Evolutionary conservation across 352 stramenopile species (phyloP), one percentile per base, ranked within the genome.

Genomic region (Globisporangium camurandrum): DNA sequence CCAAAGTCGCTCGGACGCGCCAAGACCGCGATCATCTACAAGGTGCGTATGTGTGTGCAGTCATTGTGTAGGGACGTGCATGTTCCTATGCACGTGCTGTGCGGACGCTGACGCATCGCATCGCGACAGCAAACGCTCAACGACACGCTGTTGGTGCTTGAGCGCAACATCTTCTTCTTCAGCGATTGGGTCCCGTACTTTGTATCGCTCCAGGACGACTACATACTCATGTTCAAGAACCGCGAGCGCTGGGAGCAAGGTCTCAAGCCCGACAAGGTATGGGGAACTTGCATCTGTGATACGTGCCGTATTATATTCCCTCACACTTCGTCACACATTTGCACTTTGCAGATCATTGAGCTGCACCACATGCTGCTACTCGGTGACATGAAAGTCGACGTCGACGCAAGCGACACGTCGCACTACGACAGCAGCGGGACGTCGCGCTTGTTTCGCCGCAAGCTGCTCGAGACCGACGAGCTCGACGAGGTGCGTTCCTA

Each of bases 1-100:
- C 79, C 82, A n/a, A 86, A 86, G 41, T 88, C 77, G 24, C 67
- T 93, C n/a, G 77, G 83, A 4, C 73, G 82, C 33, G 79, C 82
- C 28, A 93, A 93, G 56, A 87, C 77, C 0, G 82, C 79, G 5
- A 90, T 93, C 46, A 81, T 93, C 31, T 93, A 93, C 67, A 88
- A 90, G 63, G 82, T 90, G 19, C 11, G 36, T 51, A 16, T 4
- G 26, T 36, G 14, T 16, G 11, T 12, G 36, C 36, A 45, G 16
- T n/a, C 43, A n/a, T 39, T 47, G 20, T 48, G 20, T n/a, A 6
- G 14, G 39, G 8, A 51, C 14, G 16, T 6, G n/a, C 28, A 55
- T 30, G 27, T 43, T 34, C 33, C 30, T 11, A 47, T 24, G 40
- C 39, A 30, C 8, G 44, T 24, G n/a, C 9, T n/a, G 6, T 9